Base-by-base conservation (phyloP, 345 rosid species). In the Eucalyptus cloeziana region DNA sequence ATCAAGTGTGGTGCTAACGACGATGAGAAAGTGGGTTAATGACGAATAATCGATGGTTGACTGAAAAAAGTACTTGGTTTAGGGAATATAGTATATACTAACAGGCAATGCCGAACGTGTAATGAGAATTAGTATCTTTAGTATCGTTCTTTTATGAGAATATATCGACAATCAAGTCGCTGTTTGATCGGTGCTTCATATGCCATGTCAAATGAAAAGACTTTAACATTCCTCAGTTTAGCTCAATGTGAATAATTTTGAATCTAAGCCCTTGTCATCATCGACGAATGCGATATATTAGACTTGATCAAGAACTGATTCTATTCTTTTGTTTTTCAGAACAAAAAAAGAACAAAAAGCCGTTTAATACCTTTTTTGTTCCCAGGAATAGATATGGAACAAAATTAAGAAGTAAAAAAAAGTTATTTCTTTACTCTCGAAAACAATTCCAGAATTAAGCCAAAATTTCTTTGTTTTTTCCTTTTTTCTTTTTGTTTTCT, bases 371-470 rank as follows among this genome's bases (percentile, higher is more conserved):
- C 1, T 3, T 21, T 52, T 52, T 21, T 21, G 10, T 52, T 52
- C 1, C 2, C 0, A 8, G 2, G 0, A 19, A 3, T 52, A 52
- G 58, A 52, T 52, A 52, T 21, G 5, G 0, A 52, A 21, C 25
- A 52, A 52, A 52, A 52, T 19, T 3, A 52, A 52, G 1, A 52
- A 21, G 25, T 52, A 25, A 52, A 52, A 52, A 21, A 52, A 52
- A 0, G 25, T 21, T 21, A 2, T 52, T 52, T 21, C 2, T 52
- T 52, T 52, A 2, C 21, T 19, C 0, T 21, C 0, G 58, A 52
- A 52, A 52, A 52, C 2, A 21, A 0, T 52, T 52, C 0, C 0
- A 19, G 5, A 1, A 52, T 21, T 1, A 21, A 21, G 25, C 10
- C 25, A 52, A 52, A 52, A 19, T 52, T 52, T 21, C 25, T 52